A percentile compares a stretch with the other conserved stretches of the same genome.
Conservation (phyloP, 2,329 filamentous ascomycete species). For the Cryphonectria japonica region DNA sequence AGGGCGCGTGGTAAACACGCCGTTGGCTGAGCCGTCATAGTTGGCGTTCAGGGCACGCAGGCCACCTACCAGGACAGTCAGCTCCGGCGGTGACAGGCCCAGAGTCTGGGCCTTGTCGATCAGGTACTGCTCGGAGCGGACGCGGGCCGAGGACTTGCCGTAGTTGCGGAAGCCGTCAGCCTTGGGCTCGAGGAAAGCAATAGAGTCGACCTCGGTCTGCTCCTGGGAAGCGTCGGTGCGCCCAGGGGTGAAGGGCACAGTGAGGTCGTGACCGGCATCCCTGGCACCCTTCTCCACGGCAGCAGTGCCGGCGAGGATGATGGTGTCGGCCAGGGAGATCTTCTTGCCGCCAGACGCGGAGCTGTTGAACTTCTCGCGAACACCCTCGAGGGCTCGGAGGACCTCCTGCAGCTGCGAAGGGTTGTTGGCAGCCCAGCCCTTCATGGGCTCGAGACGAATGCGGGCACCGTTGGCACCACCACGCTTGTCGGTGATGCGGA, state of each 20-base stretch:
- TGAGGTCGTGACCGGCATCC: constrained; percentile 48
- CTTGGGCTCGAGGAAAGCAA: constrained; percentile 67
- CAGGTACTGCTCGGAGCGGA: constrained; percentile 69
- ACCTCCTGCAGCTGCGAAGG: constrained; percentile 64
- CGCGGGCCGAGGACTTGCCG: constrained; percentile 63
- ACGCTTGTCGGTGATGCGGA: constrained; percentile 78
- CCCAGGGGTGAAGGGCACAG: constrained; percentile 74
- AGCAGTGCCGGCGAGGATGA: constrained; percentile 73
- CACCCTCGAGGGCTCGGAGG: constrained; percentile 60
- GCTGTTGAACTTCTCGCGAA: constrained; percentile 51
- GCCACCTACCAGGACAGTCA: constrained; percentile 73
- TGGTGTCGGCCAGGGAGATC: constrained; percentile 77
- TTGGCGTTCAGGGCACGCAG: constrained; percentile 72
- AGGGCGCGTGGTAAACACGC: constrained; percentile 69
- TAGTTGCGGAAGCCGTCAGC: constrained; percentile 84
- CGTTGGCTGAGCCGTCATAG: constrained; percentile 68
- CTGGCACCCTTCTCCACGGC: constrained; percentile 72
- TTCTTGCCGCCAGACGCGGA: constrained; percentile 60
- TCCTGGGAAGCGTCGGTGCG: constrained; percentile 73
- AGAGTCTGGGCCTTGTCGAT: constrained; percentile 74
- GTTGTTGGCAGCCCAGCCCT: constrained; percentile 76
- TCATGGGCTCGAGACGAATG: constrained; percentile 71
- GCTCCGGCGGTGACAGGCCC: constrained; percentile 70
- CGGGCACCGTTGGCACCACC: constrained; percentile 81
- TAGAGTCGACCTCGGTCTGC: constrained; percentile 69